Conservation (phyloP, 805 yeast genomes). For the Maudiozyma barnettii region DNA sequence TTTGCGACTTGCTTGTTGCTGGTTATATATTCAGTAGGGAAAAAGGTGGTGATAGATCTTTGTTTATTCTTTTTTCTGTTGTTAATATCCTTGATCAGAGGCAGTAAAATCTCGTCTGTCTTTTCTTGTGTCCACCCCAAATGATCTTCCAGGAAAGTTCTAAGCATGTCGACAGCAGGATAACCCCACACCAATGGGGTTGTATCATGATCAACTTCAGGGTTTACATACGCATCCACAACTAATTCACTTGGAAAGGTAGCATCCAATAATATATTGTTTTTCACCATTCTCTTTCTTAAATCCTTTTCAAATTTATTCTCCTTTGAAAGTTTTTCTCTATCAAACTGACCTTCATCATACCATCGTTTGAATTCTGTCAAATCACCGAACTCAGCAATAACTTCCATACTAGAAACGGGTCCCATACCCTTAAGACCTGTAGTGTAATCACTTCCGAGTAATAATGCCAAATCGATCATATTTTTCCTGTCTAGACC, state of each 20-base stretch:
- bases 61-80: slow-evolving; percentile 42
- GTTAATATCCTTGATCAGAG: slow-evolving; percentile 74
- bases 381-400: slow-evolving; percentile 67
- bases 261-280: slow-evolving; percentile 49
- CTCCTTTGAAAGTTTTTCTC: slow-evolving; percentile 33
- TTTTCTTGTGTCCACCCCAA: slow-evolving; percentile 74
- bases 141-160: slow-evolving; percentile 56
- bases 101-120: slow-evolving; percentile 77
- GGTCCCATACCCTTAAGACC: slow-evolving; percentile 94
- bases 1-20: slow-evolving; percentile 33
- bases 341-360: slow-evolving; percentile 33
- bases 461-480: slow-evolving; percentile 70
- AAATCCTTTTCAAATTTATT: slow-evolving; percentile 48
- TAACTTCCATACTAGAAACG: slow-evolving; percentile 78
- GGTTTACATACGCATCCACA: slow-evolving; percentile 61
- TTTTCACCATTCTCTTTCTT: slow-evolving; percentile 41
- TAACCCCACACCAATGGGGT: slow-evolving; percentile 83
- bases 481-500: slow-evolving; percentile 56
- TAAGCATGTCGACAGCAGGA: slow-evolving; percentile 72
- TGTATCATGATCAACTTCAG: slow-evolving; percentile 76
- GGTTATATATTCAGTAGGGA: slow-evolving; percentile 47
- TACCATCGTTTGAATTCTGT: slow-evolving; percentile 34
- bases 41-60: slow-evolving; percentile 54
- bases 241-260: slow-evolving; percentile 65
- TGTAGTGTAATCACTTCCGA: slow-evolving; percentile 93